Evolutionary conservation across 176 grass and related monocot species (phyloP), one percentile per base, ranked within the genome.

Genomic region (Paspalum notatum): DNA sequence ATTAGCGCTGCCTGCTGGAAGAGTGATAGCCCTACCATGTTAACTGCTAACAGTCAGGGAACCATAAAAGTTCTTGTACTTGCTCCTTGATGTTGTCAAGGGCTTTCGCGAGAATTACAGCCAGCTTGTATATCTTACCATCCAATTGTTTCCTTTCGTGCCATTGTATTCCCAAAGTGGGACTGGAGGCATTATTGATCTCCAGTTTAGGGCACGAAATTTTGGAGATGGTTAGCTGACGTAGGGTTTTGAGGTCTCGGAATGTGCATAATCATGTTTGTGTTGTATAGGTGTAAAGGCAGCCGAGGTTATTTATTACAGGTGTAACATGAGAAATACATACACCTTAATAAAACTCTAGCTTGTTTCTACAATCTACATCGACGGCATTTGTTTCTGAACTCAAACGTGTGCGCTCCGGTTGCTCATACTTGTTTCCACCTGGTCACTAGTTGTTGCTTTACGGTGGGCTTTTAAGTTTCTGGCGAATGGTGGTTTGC

Each of bases 1-100:
- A 99, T 99, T 46, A 96, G 97, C 32, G 97, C 97, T 41, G 97
- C 96, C 64, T 99, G 93, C 81, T 99, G 97, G 97, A 99, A 99
- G 83, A 99, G 97, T 41, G 93, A 99, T 56, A 99, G 93, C 58
- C 91, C 97, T 66, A 99, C 93, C 12, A 99, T 99, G 97, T 62
- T 99, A 73, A 81, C 93, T 68, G 97, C 97, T 41, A 99, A 99
- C 87, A 99, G 97, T 79, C 97, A 99, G 79, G 97, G 97, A 15
- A 99, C 97, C 38, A 99, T 99, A 72, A 99, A 99, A 71, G 93
- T 95, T 71, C 90, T 99, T 54, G 93, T 96, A 17, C 92, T 99
- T 49, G 97, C 97, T 0, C 88, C 97, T 85, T 99, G 89, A 94
- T n/a, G 44, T 37, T 49, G 81, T 72, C 8, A 55, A 40, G 58